Evolutionary conservation across 1,139 yeast genomes (phyloP).

Genomic region (Saccharomyces hybrid): DNA sequence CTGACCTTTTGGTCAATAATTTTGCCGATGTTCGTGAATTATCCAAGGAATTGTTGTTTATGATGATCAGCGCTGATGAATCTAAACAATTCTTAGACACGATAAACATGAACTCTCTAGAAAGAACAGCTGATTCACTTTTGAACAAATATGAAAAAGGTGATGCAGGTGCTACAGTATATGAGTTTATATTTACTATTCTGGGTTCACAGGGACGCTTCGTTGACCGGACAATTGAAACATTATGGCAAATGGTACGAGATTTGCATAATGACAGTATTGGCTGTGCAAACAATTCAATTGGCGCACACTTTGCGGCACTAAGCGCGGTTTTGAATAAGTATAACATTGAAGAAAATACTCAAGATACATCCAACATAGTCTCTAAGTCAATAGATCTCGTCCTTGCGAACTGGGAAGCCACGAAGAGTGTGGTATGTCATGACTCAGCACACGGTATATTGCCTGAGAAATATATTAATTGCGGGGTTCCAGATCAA

Average conservation of each 20-base stretch:
- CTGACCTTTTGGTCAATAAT: conserved; percentile 58
- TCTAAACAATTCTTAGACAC: conserved; percentile 18
- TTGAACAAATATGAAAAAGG: conserved; percentile 63
- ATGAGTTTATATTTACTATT: conserved; percentile 41
- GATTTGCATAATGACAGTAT: not conserved
- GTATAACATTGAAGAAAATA: conserved; percentile 19
- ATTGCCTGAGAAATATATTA: conserved; percentile 38
- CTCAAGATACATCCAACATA: conserved; percentile 7
- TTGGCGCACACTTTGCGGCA: conserved; percentile 63
- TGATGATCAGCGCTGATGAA: conserved; percentile 34
- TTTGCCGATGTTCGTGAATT: conserved; percentile 65
- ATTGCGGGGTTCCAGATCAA: conserved; percentile 45
- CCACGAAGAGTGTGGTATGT: conserved; percentile 48
- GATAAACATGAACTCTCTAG: conserved; percentile 23
- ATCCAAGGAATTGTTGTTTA: conserved; percentile 41
- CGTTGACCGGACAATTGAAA: not conserved
- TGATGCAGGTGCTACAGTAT: conserved; percentile 72
- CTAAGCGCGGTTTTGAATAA: conserved; percentile 42
- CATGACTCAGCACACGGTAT: conserved; percentile 65
- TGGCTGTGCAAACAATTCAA: conserved; percentile 28
- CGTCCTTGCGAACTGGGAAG: conserved; percentile 43
- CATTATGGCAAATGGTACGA: not conserved
- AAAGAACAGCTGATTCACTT: conserved; percentile 37
- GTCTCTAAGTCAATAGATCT: conserved; percentile 18
- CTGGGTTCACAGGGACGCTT: conserved; percentile 5